Evolutionary conservation across 148 eudicot species (phyloP), one percentile per base, ranked within the genome.

Genomic region (Vaccinium vitisidaea): DNA sequence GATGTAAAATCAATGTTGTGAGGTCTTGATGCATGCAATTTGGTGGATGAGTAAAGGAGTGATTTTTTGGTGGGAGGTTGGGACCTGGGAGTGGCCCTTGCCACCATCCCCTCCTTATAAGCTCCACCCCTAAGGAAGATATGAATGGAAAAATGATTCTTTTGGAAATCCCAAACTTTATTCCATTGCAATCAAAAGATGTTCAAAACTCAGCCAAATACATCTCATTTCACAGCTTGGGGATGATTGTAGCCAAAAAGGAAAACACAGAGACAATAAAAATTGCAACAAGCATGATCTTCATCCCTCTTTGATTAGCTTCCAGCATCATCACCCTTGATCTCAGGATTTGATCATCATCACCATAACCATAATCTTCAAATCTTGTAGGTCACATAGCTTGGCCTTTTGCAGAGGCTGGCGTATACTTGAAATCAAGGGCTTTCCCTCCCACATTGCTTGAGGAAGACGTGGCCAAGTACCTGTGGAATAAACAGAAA

Each of bases 261-360:
- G 59, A 55, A 4, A 55, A 16, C 59, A 55, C 16, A 15, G 18
- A 16, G 59, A 58, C 63, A 58, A 58, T 58, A 5, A 58, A 58
- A 15, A 58, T 58, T 16, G 63, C 63, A 58, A 15, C 63, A 1
- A 58, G n/a, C 63, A 58, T 58, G 63, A 58, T 18, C 63, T 18
- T 58, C 63, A 58, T 58, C 63, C 63, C n/a, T 58, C n/a, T 58
- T 58, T 58, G 63, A 58, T 58, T 58, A 58, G 63, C 63, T 58
- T 58, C 63, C 23, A 58, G 63, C 21, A 16, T 58, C 63, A 18
- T 58, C 21, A 58, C 63, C 63, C 63, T 58, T 58, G 63, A 58
- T 58, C 63, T 58, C n/a, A 58, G 63, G 63, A 58, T 58, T 16
- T 5, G 21, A 58, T 18, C 63, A 58, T 18, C 63, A 58, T 58